Evolutionary conservation across 2,329 filamentous ascomycete species (phyloP).

Genomic region (Xylariomycetidae sp.): DNA sequence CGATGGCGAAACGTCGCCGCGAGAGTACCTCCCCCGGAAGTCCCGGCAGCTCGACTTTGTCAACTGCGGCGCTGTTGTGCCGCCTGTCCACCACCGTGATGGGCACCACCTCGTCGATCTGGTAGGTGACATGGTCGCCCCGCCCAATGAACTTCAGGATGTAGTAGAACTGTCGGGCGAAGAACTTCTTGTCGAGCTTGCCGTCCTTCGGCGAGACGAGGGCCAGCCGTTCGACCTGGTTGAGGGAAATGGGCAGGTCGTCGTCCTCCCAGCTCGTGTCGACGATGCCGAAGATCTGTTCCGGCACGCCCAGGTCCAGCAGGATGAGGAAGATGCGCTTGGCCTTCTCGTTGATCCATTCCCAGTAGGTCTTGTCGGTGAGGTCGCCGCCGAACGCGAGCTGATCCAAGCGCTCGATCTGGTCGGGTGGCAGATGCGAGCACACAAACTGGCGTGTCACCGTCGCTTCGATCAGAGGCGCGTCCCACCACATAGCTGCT

Average conservation of each 20-base stretch:
- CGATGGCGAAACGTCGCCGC: constrained; percentile 52
- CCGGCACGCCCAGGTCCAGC: constrained; percentile 61
- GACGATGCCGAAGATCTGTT: constrained; percentile 69
- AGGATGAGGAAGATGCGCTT: constrained; percentile 67
- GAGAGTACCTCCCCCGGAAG: constrained; percentile 51
- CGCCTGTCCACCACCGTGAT: constrained; percentile 57
- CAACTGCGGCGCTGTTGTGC: constrained; percentile 33
- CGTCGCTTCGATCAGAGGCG: constrained; percentile 60
- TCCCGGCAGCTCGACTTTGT: constrained; percentile 59
- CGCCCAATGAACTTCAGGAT: constrained; percentile 57
- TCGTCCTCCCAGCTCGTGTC: constrained; percentile 74
- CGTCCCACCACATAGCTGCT: constrained; percentile 61
- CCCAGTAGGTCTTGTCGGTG: constrained; percentile 70
- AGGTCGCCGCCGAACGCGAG: constrained; percentile 63
- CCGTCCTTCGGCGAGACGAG: constrained; percentile 55
- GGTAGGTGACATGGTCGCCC: constrained; percentile 58
- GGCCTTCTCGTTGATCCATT: constrained; percentile 67
- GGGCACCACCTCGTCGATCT: constrained; percentile 62
- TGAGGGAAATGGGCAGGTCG: constrained; percentile 62
- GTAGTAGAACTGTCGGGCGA: constrained; percentile 64
- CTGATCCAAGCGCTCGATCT: constrained; percentile 55
- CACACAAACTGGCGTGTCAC: constrained; percentile 64
- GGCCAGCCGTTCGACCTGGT: constrained; percentile 58
- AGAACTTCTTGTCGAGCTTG: constrained; percentile 62
- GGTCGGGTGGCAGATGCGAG: constrained; percentile 56